phyloP scores from a whole-genome alignment of 2,329 filamentous ascomycete species.

The Fonsecaea erecta region DNA sequence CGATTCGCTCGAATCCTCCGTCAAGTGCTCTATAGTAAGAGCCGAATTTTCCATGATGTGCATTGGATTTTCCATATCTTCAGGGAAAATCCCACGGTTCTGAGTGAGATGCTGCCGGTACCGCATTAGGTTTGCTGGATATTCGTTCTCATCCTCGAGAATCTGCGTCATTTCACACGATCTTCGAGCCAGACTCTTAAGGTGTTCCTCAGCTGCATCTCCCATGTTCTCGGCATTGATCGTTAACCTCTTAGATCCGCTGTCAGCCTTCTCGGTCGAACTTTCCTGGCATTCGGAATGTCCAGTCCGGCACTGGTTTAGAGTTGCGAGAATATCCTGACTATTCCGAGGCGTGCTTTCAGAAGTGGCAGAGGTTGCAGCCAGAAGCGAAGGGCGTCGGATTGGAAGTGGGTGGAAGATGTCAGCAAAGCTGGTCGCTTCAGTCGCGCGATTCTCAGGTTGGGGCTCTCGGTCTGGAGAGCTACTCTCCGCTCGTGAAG shows the following conservation, averaged over 20 bases:
- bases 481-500: background rate
- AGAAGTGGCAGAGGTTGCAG: conserved; percentile 25
- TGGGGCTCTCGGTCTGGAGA: background rate
- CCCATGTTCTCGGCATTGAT: background rate
- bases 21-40: background rate
- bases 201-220: background rate
- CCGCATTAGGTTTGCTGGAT: background rate
- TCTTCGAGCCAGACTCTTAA: background rate
- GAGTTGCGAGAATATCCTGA: conserved; percentile 20
- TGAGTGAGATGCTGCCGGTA: background rate
- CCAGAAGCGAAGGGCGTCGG: conserved; percentile 25
- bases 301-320: conserved; percentile 7
- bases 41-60: background rate
- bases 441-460: background rate
- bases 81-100: background rate
- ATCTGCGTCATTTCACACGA: background rate
- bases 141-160: background rate
- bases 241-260: background rate
- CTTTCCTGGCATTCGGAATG: background rate
- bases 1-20: background rate
- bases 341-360: conserved; percentile 36
- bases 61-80: background rate
- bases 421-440: background rate
- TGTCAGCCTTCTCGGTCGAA: background rate
- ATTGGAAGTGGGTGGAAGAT: background rate